Percentiles rank a stretch among this genome's conserved stretches.
Conservation (phyloP, 345 rosid species). For the Hirschfeldia incana region DNA sequence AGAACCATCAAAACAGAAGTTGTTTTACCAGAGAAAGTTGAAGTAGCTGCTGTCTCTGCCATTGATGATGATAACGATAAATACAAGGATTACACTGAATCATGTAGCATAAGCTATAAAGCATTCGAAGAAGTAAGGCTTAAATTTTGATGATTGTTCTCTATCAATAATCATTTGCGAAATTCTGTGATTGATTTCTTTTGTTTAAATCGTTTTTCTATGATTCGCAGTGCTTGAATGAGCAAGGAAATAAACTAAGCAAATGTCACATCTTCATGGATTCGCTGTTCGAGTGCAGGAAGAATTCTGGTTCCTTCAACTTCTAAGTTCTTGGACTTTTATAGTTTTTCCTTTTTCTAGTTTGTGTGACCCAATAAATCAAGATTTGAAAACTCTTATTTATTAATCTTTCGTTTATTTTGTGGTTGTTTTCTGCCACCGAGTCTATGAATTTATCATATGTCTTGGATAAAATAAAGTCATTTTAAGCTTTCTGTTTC, state of each 20-base stretch:
- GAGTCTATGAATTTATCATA: not conserved
- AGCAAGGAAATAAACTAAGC: constrained; percentile 21
- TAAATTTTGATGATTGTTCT: not conserved
- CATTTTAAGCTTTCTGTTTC: not conserved
- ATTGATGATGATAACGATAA: constrained; percentile 21
- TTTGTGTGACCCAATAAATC: not conserved
- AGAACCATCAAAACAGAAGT: constrained; percentile 11
- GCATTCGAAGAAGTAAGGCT: constrained; percentile 25
- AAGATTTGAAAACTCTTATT: not conserved
- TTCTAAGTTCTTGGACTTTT: not conserved
- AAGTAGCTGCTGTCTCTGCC: constrained; percentile 21
- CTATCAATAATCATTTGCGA: not conserved
- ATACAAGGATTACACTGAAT: constrained; percentile 5
- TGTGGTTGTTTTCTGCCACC: constrained; percentile 7
- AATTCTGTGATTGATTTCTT: not conserved
- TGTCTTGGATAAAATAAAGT: constrained; percentile 6
- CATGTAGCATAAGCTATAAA: constrained; percentile 3
- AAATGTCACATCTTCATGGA: constrained; percentile 24
- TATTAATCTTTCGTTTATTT: not conserved
- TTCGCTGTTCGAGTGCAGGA: constrained; percentile 12
- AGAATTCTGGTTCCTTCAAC: constrained; percentile 10
- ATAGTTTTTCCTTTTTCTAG: not conserved
- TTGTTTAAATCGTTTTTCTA: not conserved
- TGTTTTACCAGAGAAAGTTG: constrained; percentile 1
- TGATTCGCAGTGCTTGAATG: constrained; percentile 17